phyloP scores from a whole-genome alignment of 495 filamentous ascomycete species.

The Talaromyces wortmannii region DNA sequence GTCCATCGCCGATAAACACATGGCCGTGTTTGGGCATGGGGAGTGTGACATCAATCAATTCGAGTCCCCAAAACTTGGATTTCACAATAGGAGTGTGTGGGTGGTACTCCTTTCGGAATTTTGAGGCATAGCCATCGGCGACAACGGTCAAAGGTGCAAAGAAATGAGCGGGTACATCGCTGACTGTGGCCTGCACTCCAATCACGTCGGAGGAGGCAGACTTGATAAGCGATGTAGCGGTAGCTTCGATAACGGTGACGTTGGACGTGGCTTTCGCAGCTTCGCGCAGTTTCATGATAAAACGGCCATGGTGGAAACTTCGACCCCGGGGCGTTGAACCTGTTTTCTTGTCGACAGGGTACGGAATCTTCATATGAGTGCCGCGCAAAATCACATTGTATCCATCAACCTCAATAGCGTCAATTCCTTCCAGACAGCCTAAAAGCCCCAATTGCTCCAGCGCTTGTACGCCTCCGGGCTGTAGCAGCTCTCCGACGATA shows the following conservation, averaged over 20 bases:
- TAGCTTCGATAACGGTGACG: constrained; percentile 68
- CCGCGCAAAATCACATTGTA: constrained; percentile 85
- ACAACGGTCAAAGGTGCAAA: constrained; percentile 83
- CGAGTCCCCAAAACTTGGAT: constrained; percentile 85
- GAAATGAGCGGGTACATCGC: constrained; percentile 62
- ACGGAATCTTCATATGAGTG: constrained; percentile 71
- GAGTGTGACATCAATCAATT: constrained; percentile 79
- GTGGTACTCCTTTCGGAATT: constrained; percentile 80
- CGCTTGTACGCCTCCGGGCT: constrained; percentile 83
- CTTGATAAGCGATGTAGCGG: constrained; percentile 55
- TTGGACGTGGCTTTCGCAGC: constrained; percentile 61
- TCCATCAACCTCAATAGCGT: constrained; percentile 72
- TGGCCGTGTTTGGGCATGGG: constrained; percentile 72
- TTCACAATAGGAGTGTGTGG: constrained; percentile 58
- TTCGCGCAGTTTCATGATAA: constrained; percentile 67
- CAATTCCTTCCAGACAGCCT: constrained; percentile 84
- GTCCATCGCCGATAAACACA: constrained; percentile 72
- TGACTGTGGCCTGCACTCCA: constrained; percentile 65
- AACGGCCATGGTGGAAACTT: constrained; percentile 78
- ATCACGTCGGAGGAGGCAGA: constrained; percentile 58
- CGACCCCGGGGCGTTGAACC: constrained; percentile 52
- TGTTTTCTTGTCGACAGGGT: constrained; percentile 35
- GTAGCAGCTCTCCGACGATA: constrained; percentile 92
- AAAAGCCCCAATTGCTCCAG: constrained; percentile 71
- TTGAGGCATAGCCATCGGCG: constrained; percentile 89